These are phyloP conservation scores for Baeospora myosura DNA, from an alignment of 1,284 basidiomycete genomes.

Conservation along the genomic window DNA sequence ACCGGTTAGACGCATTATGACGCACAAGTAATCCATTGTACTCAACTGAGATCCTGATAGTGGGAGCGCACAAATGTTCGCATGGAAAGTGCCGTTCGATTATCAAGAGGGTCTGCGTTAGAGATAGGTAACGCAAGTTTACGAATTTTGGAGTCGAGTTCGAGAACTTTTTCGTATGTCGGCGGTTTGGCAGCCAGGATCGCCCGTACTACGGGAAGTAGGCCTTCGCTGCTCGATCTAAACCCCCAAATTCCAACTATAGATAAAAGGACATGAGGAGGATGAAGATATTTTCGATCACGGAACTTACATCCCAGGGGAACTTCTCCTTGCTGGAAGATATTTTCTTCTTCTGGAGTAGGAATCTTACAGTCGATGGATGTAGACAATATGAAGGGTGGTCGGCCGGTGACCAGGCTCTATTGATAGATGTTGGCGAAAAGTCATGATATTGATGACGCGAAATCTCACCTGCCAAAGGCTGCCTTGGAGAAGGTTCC, in stretches of 20 bases:
- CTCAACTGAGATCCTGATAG: conserved; percentile 38
- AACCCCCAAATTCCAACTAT: conserved; percentile 44
- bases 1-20: conserved; percentile 5
- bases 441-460: conserved; percentile 1
- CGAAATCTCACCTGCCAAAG: conserved; percentile 36
- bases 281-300: conserved; percentile 4
- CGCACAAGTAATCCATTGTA: neutral
- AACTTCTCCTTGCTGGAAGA: conserved; percentile 34
- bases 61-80: conserved; percentile 35
- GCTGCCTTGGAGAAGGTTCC: conserved; percentile 39
- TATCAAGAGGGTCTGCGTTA: conserved; percentile 17
- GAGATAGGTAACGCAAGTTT: conserved; percentile 23
- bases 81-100: conserved; percentile 33
- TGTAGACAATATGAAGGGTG: conserved; percentile 33
- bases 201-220: conserved; percentile 35
- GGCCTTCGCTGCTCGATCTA: conserved; percentile 30
- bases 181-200: conserved; percentile 35
- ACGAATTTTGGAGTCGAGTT: conserved; percentile 38
- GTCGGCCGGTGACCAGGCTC: conserved; percentile 45
- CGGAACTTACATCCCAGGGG: conserved; percentile 36
- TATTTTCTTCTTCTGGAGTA: conserved; percentile 33
- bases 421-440: conserved; percentile 13
- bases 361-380: conserved; percentile 38
- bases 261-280: conserved; percentile 7
- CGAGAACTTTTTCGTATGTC: conserved; percentile 35